phyloP scores from a whole-genome alignment of 495 filamentous ascomycete genomes.

The Aspergillus cavernicola region DNA sequence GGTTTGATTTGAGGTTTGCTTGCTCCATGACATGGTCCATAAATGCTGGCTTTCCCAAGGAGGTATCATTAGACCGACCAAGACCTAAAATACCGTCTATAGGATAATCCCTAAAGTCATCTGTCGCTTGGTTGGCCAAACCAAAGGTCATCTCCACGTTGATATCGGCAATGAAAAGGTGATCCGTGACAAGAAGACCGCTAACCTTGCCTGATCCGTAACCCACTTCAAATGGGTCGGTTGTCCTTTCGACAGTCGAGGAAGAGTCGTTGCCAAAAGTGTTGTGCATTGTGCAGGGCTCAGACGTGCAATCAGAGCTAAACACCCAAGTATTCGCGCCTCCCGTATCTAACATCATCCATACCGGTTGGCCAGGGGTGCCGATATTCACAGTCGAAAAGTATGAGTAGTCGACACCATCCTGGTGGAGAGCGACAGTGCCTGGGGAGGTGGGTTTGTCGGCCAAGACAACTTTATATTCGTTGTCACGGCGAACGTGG shows the following conservation, averaged over 20 bases:
- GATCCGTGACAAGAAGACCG: slow-evolving; percentile 62
- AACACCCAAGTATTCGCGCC: slow-evolving; percentile 79
- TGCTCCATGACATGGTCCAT: slow-evolving; percentile 57
- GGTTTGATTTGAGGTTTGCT: slow-evolving; percentile 56
- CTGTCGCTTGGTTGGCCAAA: slow-evolving; percentile 58
- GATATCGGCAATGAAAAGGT: slow-evolving; percentile 59
- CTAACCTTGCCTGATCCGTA: slow-evolving; percentile 72
- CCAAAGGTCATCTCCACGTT: slow-evolving; percentile 62
- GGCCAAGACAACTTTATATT: slow-evolving; percentile 55
- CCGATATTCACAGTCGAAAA: slow-evolving; percentile 68
- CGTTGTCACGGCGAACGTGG: slow-evolving; percentile 41
- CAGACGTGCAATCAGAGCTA: slow-evolving; percentile 56
- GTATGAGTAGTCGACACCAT: slow-evolving; percentile 75
- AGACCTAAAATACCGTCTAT: slow-evolving; percentile 86
- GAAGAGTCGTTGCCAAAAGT: slow-evolving; percentile 62
- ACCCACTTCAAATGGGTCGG: slow-evolving; percentile 51
- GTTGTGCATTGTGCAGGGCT: slow-evolving; percentile 61
- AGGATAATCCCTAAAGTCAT: slow-evolving; percentile 69
- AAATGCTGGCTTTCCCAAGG: slow-evolving; percentile 53
- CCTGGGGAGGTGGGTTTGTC: slow-evolving; percentile 49
- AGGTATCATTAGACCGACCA: slow-evolving; percentile 45
- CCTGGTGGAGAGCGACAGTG: slow-evolving; percentile 65
- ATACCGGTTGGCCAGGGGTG: slow-evolving; percentile 57
- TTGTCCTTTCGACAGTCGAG: slow-evolving; percentile 45
- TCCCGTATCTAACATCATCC: slow-evolving; percentile 77